Conservation (phyloP, 2,329 filamentous ascomycete genomes). For the Fusarium caatingaense region DNA sequence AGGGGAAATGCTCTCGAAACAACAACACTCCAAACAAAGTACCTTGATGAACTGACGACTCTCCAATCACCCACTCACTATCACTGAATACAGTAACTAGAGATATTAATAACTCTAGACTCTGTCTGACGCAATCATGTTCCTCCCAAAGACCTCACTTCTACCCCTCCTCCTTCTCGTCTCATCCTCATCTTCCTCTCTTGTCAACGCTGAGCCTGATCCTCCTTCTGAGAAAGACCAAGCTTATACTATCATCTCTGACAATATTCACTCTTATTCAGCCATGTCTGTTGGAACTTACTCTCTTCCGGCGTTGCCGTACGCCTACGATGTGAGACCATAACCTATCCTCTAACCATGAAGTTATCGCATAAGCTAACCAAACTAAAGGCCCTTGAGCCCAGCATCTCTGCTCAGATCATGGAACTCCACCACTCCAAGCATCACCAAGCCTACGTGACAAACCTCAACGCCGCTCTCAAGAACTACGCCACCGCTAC, state of each 20-base stretch:
- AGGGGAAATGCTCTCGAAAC: constrained; percentile 33
- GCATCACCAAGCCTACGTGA: constrained; percentile 84
- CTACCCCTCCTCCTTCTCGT: constrained; percentile 38
- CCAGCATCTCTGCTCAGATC: constrained; percentile 79
- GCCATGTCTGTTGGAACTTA: constrained; percentile 60
- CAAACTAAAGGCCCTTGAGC: constrained; percentile 71
- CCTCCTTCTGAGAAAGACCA: constrained; percentile 6
- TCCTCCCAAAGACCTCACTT: constrained; percentile 13
- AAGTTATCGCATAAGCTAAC: constrained; percentile 1
- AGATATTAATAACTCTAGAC: constrained; percentile 12
- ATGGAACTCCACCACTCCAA: constrained; percentile 85
- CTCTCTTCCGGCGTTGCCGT: constrained; percentile 73
- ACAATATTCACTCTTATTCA: constrained; percentile 3
- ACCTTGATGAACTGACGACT: constrained; percentile 35
- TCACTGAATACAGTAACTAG: too few species aligned
- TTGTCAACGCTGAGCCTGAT: neutral
- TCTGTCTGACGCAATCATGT: constrained; percentile 43
- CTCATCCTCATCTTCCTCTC: constrained; percentile 6
- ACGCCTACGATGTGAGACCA: constrained; percentile 73
- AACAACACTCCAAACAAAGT: constrained; percentile 6
- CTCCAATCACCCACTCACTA: neutral
- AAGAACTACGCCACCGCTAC: constrained; percentile 68
- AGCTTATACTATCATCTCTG: neutral
- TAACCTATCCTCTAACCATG: neutral
- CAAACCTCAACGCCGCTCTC: constrained; percentile 76